Percentiles rank a stretch among this genome's conserved stretches.
Conservation (phyloP, 208 protist species). For the Entamoeba invadens region DNA sequence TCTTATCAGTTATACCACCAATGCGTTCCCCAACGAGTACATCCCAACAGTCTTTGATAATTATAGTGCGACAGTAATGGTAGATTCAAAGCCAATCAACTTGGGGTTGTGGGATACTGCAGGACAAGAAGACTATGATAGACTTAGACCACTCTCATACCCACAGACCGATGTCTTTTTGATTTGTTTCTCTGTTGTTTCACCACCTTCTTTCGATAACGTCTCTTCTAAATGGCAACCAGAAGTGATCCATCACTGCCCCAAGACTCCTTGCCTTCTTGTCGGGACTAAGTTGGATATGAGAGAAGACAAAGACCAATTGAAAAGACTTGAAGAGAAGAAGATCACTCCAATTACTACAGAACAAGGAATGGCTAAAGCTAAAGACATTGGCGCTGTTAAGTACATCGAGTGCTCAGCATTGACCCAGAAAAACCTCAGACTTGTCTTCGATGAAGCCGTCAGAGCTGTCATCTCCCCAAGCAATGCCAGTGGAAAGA, state of each 20-base stretch:
- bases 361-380: constrained; percentile 40
- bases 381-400: constrained; percentile 51
- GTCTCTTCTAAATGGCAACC: no score
- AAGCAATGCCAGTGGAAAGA: neutral
- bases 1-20: constrained; percentile 6
- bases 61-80: no score
- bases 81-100: constrained; percentile 2
- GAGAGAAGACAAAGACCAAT: no score
- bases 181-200: constrained; percentile 55
- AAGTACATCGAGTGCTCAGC: constrained; percentile 70
- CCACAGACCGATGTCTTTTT: constrained; percentile 48
- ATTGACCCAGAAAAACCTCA: constrained; percentile 55
- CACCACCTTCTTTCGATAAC: no score
- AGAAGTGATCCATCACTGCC: no score
- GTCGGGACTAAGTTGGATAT: constrained; percentile 51
- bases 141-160: constrained; percentile 46
- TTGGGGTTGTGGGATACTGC: constrained; percentile 34
- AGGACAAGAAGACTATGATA: no score
- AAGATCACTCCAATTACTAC: constrained; percentile 21
- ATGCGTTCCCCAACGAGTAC: no score
- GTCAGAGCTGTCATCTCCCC: no score
- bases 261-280: constrained; percentile 36
- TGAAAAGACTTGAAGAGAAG: neutral
- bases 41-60: no score
- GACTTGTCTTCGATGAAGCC: no score